Base-by-base conservation (phyloP, 768 basidiomycete genomes). In the Candolleomyces aberdarensis region DNA sequence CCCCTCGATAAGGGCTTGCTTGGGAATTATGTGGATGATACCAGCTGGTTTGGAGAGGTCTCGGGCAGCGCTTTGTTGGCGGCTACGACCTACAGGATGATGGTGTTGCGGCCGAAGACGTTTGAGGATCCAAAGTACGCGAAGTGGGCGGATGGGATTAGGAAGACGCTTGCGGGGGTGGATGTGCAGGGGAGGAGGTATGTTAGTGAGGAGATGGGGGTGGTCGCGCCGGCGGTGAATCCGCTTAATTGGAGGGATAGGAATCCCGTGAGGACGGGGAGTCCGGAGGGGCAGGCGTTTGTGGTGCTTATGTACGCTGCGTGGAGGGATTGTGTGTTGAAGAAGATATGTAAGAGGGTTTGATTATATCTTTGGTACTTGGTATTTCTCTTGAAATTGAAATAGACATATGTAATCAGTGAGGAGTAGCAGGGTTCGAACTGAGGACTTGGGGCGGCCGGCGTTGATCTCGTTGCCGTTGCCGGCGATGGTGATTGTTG, bases 51-150 rank as follows among this genome's bases (percentile, higher is more conserved):
- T 50, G 80, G 78, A 3, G 80, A 82, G 59, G 73, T 77, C 2
- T 74, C 78, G 1, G 80, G 80, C 17, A 76, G 73, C 57, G 70
- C 73, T 14, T 63, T 81, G 52, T 60, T 82, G 15, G 78, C 80
- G 0, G 69, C 72, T 3, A 71, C 72, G 7, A 73, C 70, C 0
- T 82, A 80, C 62, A 74, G 78, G 10, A 76, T 79, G 75, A 75
- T 73, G 1, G 71, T 75, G 4, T 69, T 79, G n/a, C 70, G 69
- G 36, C 74, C 76, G 5, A 26, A 67, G 9, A 44, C 66, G 7
- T 78, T 74, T 61, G 71, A 65, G 3, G 70, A 64, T 1, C 20
- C 57, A 15, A 63, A 57, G 14, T 77, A 80, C 57, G 53, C 76
- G 31, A 36, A 60, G 0, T 79, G 76, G 74, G 78, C 78, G 6